A percentile compares a stretch with the other conserved stretches of the same genome.
Conservation (phyloP, 805 yeast species). For the Danielia reshetovae region DNA sequence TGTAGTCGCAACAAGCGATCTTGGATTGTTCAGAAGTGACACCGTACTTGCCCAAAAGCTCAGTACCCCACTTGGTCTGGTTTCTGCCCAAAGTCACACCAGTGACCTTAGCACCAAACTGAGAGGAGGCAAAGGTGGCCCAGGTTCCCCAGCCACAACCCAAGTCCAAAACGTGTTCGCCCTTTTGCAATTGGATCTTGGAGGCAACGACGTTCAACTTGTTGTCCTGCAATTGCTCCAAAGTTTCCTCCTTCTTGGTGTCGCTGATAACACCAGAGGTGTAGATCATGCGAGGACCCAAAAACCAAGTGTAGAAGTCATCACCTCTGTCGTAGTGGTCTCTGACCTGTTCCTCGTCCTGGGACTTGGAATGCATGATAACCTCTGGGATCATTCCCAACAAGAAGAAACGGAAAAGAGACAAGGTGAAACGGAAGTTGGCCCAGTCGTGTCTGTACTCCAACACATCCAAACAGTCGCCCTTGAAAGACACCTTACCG, state of each 20-base stretch:
- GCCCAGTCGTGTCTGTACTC: conserved; percentile 94
- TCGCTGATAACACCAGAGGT: conserved; percentile 83
- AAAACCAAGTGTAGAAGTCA: conserved; percentile 89
- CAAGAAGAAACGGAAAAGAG: conserved; percentile 74
- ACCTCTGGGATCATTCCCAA: conserved; percentile 92
- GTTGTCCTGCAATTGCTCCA: conserved; percentile 83
- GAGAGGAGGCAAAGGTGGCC: conserved; percentile 76
- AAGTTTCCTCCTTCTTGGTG: conserved; percentile 64
- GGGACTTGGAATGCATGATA: conserved; percentile 85
- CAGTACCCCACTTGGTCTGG: conserved; percentile 88
- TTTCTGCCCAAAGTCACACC: conserved; percentile 88
- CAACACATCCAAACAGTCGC: conserved; percentile 77
- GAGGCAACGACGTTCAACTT: conserved; percentile 84
- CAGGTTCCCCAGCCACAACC: conserved; percentile 98
- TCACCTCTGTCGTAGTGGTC: conserved; percentile 96
- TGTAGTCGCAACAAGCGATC: conserved; percentile 80
- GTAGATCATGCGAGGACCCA: conserved; percentile 92
- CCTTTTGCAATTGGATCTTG: conserved; percentile 68
- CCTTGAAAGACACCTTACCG: conserved; percentile 80
- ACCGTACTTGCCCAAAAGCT: conserved; percentile 63
- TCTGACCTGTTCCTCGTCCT: conserved; percentile 94
- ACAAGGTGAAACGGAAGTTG: conserved; percentile 68
- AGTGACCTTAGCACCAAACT: conserved; percentile 81
- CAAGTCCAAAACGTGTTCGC: conserved; percentile 74
- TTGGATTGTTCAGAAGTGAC: conserved; percentile 64